A percentile compares a stretch with the other conserved stretches of the same genome.
Evolutionary conservation across 306 rosid genomes (phyloP).

Genomic region (Fragaria vesca): DNA sequence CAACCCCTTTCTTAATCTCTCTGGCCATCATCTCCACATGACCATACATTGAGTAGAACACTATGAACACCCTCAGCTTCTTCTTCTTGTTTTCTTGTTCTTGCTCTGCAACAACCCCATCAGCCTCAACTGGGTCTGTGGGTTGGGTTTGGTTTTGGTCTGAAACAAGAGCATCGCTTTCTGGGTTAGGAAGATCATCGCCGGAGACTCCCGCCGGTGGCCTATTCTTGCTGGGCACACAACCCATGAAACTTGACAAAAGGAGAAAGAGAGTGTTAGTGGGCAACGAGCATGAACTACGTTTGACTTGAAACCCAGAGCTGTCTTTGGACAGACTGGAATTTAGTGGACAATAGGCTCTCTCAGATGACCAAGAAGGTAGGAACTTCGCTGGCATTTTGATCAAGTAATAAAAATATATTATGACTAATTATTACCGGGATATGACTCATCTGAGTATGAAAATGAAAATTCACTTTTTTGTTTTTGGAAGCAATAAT

Average conservation of each 20-base stretch:
- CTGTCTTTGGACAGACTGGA: constrained; percentile 15
- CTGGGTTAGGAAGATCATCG: constrained; percentile 31
- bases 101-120: not conserved
- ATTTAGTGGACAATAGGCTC: not conserved
- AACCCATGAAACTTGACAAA: constrained; percentile 47
- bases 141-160: constrained; percentile 26
- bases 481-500: too few species aligned
- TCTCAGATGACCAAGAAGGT: not conserved
- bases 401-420: too few species aligned
- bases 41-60: constrained; percentile 75
- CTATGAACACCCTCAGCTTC: constrained; percentile 55
- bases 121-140: constrained; percentile 23
- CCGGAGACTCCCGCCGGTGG: constrained; percentile 27
- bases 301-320: constrained; percentile 6
- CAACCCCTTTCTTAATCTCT: constrained; percentile 60
- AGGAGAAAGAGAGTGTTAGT: not conserved
- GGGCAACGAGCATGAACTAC: not conserved
- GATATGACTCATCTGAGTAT: too few species aligned
- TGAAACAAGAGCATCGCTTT: constrained; percentile 27
- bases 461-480: too few species aligned
- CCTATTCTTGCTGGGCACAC: constrained; percentile 65
- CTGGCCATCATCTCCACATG: constrained; percentile 71
- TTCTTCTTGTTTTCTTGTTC: constrained; percentile 13
- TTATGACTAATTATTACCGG: too few species aligned
- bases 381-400: not conserved